Conservation (phyloP, 2,329 filamentous ascomycete genomes). For the Incumbomyces delicatus region DNA sequence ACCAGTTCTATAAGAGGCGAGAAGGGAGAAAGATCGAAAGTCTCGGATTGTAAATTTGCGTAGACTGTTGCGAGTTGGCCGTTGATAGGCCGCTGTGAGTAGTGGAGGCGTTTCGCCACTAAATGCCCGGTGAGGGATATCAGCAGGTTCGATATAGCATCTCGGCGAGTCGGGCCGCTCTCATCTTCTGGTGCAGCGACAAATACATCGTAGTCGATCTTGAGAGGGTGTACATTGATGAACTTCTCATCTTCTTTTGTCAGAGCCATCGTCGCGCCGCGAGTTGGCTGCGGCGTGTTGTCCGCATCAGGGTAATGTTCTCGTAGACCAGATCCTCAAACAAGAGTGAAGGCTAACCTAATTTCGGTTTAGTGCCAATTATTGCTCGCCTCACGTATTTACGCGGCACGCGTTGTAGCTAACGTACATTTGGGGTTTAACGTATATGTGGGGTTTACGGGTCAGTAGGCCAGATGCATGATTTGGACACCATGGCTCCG, state of each 20-base stretch:
- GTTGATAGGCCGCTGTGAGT: background rate
- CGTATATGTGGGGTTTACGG: no score
- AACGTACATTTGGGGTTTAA: no score
- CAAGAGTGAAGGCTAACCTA: no score
- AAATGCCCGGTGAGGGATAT: background rate
- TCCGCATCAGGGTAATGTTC: no score
- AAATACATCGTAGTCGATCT: background rate
- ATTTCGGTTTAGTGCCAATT: no score
- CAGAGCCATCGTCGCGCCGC: background rate
- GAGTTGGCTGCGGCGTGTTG: background rate
- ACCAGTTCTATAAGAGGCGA: constrained; percentile 10
- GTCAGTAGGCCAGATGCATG: no score
- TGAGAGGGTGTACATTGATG: background rate
- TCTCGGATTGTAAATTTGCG: background rate
- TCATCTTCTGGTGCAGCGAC: background rate
- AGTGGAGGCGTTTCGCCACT: background rate
- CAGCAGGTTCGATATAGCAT: background rate
- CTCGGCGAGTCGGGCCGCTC: background rate
- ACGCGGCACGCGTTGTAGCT: no score
- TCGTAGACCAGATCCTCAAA: no score
- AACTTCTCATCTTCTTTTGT: background rate
- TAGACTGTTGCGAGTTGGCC: background rate
- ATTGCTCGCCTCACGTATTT: no score
- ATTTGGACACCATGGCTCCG: no score
- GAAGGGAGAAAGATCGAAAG: background rate